Evolutionary conservation across 441 rosid genomes (phyloP).

Genomic region (Gossypium schwendimanii): DNA sequence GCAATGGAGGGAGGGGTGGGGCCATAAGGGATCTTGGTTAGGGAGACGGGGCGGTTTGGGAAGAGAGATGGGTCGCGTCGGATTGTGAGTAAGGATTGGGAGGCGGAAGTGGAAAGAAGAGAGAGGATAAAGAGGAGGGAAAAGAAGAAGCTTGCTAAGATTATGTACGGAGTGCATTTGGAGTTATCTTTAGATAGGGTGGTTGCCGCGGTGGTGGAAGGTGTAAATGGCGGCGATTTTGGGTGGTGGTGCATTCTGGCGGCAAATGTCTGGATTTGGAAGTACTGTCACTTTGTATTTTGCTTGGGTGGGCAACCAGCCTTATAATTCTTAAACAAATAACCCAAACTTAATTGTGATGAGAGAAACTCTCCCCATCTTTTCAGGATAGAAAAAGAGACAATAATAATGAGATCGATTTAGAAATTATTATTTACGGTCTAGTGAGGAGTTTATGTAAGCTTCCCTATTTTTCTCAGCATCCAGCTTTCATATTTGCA

Average conservation of each 20-base stretch:
- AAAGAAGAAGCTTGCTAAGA: constrained; percentile 48
- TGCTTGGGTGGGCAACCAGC: background rate
- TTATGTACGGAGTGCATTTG: constrained; percentile 37
- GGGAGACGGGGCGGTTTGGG: constrained; percentile 36
- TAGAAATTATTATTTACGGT: too few species aligned
- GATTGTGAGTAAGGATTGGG: constrained; percentile 17
- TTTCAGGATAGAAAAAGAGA: too few species aligned
- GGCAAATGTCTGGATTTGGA: background rate
- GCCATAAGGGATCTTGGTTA: constrained; percentile 28
- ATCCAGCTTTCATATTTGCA: too few species aligned
- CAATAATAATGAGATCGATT: too few species aligned
- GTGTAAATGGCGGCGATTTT: constrained; percentile 18
- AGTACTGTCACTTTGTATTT: background rate
- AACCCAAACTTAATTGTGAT: too few species aligned
- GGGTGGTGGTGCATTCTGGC: constrained; percentile 9
- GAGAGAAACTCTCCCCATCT: too few species aligned
- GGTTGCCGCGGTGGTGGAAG: constrained; percentile 17
- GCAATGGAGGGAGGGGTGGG: constrained; percentile 62
- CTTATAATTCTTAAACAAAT: too few species aligned
- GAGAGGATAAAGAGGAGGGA: constrained; percentile 57
- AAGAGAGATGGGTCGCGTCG: constrained; percentile 50
- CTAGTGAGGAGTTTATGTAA: too few species aligned
- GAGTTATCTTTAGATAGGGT: constrained; percentile 8
- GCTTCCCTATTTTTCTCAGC: too few species aligned
- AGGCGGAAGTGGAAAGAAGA: constrained; percentile 31